A percentile compares a stretch with the other conserved stretches of the same genome.
phyloP scores from a whole-genome alignment of 306 rosid species.

The Biancaea sappan region DNA sequence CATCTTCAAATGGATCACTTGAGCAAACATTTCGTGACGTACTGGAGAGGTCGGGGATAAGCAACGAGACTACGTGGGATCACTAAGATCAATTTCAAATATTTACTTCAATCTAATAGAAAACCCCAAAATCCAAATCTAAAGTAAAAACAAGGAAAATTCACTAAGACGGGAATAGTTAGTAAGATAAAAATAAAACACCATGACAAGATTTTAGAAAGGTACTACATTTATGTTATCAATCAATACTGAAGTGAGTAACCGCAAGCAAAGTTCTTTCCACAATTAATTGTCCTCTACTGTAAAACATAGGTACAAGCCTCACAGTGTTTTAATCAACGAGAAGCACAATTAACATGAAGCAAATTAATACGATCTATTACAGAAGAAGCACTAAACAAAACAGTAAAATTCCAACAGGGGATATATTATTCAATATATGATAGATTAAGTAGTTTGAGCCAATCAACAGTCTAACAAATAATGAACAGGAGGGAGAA shows the following conservation, averaged over 20 bases:
- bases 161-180: neutral
- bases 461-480: neutral
- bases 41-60: neutral
- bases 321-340: neutral
- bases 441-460: neutral
- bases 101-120: neutral
- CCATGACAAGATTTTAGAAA: neutral
- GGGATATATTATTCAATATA: neutral
- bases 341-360: neutral
- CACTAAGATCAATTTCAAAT: neutral
- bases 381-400: neutral
- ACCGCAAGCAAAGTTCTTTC: neutral
- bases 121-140: neutral
- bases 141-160: neutral
- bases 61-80: neutral
- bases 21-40: neutral
- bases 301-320: neutral
- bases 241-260: neutral
- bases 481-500: neutral
- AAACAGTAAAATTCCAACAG: neutral
- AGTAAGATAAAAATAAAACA: neutral
- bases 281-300: neutral
- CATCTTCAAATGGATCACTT: neutral
- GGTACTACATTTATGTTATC: neutral
- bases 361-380: neutral